Percentiles rank a stretch among this genome's conserved stretches.
Evolutionary conservation across 2,329 filamentous ascomycete species (phyloP).

Genomic region (Verticillium nonalfalfae): DNA sequence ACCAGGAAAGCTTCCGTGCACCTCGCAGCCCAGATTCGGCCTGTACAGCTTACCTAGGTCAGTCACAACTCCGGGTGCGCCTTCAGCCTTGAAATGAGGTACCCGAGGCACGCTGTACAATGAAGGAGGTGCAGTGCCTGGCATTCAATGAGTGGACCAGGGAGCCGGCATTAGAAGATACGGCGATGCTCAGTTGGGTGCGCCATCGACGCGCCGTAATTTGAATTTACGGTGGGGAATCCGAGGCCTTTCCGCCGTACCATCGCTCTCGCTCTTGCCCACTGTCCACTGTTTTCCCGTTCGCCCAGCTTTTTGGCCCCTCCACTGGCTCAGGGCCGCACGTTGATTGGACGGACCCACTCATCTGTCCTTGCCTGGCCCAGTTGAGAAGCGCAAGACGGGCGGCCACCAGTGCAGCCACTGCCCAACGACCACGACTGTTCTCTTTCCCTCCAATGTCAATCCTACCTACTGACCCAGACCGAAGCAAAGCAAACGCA

Average conservation of each 20-base stretch:
- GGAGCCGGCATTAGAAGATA: not conserved
- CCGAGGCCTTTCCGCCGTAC: not conserved
- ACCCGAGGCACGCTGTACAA: not conserved
- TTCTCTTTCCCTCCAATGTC: not conserved
- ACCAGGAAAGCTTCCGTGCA: too few species aligned
- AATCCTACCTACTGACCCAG: not conserved
- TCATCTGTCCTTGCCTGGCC: not conserved
- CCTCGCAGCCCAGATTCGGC: not conserved
- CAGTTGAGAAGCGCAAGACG: not conserved
- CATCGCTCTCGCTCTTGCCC: not conserved
- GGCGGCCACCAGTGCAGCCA: not conserved
- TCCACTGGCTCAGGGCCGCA: not conserved
- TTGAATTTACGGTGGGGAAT: conserved; percentile 1
- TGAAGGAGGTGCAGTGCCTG: not conserved
- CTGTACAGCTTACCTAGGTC: not conserved
- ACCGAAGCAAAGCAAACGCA: not conserved
- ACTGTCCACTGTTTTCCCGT: too few species aligned
- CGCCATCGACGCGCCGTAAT: not conserved
- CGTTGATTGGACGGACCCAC: not conserved
- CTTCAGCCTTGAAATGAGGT: not conserved
- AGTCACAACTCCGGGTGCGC: not conserved
- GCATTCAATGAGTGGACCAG: not conserved
- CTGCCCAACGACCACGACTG: not conserved
- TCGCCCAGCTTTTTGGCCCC: not conserved
- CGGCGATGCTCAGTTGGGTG: not conserved